These are phyloP conservation scores for Gossypium laxum DNA, from an alignment of 441 rosid genomes.

Conservation along the genomic window DNA sequence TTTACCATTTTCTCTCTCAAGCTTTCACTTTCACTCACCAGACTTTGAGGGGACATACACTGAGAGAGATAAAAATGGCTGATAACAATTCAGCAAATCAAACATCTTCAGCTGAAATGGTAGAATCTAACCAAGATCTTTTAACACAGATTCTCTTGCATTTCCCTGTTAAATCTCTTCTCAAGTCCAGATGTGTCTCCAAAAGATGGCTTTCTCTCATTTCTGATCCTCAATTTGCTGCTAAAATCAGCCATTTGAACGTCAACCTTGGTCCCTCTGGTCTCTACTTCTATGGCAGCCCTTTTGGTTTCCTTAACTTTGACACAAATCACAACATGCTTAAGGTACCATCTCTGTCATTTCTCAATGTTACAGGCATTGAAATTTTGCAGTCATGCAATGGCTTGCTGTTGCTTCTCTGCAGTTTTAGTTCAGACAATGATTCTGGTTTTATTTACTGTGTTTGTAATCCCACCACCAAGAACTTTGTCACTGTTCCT, in stretches of 20 bases:
- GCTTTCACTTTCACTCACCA: conserved; percentile 1
- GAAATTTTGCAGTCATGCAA: conserved; percentile 35
- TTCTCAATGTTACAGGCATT: conserved; percentile 19
- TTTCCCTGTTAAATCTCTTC: conserved; percentile 38
- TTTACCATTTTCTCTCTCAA: background rate
- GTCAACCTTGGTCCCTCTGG: conserved; percentile 23
- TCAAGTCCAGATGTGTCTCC: conserved; percentile 38
- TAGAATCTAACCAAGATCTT: conserved; percentile 31
- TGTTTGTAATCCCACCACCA: conserved; percentile 20
- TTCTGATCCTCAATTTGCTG: conserved; percentile 29
- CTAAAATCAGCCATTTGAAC: background rate
- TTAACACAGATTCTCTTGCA: conserved; percentile 29
- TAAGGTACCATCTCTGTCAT: conserved; percentile 21
- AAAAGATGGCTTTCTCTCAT: conserved; percentile 45
- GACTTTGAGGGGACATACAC: background rate
- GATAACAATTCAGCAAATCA: background rate
- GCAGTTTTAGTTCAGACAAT: conserved; percentile 6
- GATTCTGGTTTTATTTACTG: conserved; percentile 18
- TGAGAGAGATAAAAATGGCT: background rate
- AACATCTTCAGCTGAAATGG: conserved; percentile 19
- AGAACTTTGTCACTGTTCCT: background rate
- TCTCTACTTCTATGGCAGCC: conserved; percentile 19
- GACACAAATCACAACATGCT: conserved; percentile 13
- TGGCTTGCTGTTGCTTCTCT: conserved; percentile 36
- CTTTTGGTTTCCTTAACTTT: conserved; percentile 23